These are phyloP conservation scores for Syncephalis plumigaleata DNA, from an alignment of 371 early-diverging fungal species.

Conservation along the genomic window DNA sequence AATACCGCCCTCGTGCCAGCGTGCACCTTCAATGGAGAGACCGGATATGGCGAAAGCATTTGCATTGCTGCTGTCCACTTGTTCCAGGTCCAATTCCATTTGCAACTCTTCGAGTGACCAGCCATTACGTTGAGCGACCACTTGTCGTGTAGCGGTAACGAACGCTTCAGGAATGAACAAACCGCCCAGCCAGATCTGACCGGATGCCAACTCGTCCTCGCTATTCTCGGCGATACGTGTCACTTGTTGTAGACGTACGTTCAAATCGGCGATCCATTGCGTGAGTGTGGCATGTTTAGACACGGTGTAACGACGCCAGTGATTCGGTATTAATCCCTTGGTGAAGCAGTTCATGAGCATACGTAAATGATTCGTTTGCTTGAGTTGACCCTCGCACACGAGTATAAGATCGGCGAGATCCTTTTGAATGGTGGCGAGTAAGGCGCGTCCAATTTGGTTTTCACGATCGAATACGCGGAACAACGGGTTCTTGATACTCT, in stretches of 20 bases:
- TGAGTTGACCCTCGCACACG: conserved; percentile 55
- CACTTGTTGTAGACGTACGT: conserved; percentile 46
- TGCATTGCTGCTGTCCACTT: conserved; percentile 2
- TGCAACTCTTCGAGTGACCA: conserved; percentile 54
- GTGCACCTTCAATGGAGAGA: conserved; percentile 50
- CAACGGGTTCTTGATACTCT: conserved; percentile 43
- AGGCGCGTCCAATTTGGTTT: conserved; percentile 32
- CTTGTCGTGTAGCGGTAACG: conserved; percentile 81
- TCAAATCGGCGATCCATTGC: conserved; percentile 61
- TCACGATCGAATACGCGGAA: conserved; percentile 78
- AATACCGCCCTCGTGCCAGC: conserved; percentile 26
- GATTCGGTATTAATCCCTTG: conserved; percentile 54
- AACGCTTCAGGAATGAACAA: conserved; percentile 84
- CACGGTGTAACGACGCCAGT: conserved; percentile 67
- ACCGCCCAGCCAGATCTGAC: conserved; percentile 69
- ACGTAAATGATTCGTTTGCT: conserved; percentile 75
- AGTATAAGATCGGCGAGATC: conserved; percentile 45
- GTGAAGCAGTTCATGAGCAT: conserved; percentile 43
- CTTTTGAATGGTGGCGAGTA: conserved; percentile 37
- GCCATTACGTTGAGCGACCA: conserved; percentile 45
- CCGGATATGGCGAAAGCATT: conserved; percentile 15
- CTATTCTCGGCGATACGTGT: conserved; percentile 19
- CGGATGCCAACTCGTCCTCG: conserved; percentile 12
- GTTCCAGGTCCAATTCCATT: conserved; percentile 25
- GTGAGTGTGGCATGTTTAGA: conserved; percentile 33